phyloP scores from a whole-genome alignment of 1,284 basidiomycete genomes.

The Pseudozyma hubeiensis region DNA sequence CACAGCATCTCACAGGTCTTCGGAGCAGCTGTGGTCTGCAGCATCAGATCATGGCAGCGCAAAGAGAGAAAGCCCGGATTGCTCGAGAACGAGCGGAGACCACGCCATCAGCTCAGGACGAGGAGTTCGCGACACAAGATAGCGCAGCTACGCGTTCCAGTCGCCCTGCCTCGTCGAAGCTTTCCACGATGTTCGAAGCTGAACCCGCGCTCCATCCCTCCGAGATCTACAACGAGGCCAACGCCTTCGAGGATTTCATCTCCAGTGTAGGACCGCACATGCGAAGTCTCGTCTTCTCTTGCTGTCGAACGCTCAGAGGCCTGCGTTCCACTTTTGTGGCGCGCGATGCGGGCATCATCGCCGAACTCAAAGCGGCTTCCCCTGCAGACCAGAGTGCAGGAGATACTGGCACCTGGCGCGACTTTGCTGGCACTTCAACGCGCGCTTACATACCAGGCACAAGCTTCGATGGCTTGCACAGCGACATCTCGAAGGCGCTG shows the following conservation, averaged over 20 bases:
- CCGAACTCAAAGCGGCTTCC: slow-evolving; percentile 5
- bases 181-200: slow-evolving; percentile 26
- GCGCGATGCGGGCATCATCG: slow-evolving; percentile 10
- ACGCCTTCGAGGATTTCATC: slow-evolving; percentile 57
- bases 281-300: slow-evolving; percentile 59
- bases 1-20: slow-evolving; percentile 61
- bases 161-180: slow-evolving; percentile 18
- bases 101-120: not conserved
- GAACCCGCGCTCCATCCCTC: slow-evolving; percentile 10
- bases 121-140: not conserved
- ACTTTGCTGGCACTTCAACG: slow-evolving; percentile 16
- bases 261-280: slow-evolving; percentile 63
- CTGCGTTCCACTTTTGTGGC: slow-evolving; percentile 48
- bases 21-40: slow-evolving; percentile 62
- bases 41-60: slow-evolving; percentile 57
- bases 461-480: slow-evolving; percentile 50
- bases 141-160: not conserved
- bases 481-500: slow-evolving; percentile 50
- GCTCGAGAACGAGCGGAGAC: slow-evolving; percentile 9
- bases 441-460: slow-evolving; percentile 31
- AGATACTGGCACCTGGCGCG: slow-evolving; percentile 28
- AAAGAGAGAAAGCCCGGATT: slow-evolving; percentile 27
- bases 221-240: slow-evolving; percentile 3
- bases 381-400: slow-evolving; percentile 3
- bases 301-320: slow-evolving; percentile 51